Base-by-base conservation (phyloP, 176 grass and related monocot species). In the Chloris gayana region DNA sequence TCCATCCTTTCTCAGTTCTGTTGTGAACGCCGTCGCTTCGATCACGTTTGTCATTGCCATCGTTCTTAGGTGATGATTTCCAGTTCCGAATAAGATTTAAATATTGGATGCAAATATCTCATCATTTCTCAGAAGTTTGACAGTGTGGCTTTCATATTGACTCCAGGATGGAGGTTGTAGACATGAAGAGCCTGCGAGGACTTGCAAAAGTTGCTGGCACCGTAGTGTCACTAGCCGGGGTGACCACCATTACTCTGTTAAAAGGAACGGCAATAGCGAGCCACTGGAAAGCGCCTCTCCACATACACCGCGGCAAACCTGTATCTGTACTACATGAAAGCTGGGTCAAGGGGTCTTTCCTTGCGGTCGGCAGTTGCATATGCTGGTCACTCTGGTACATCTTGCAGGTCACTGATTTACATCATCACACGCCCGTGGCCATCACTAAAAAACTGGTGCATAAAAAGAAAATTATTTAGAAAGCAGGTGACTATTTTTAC, bases 211-310 rank as follows among this genome's bases (percentile, higher is more conserved):
- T 92, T 46, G 69, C 89, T 0, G 95, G 92, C 4, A 95, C 95
- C 0, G 58, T 87, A 37, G 71, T 91, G 41, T 98, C 92, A 1
- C 80, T 98, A 30, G 90, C 85, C 3, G 92, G 95, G 4, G 95
- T 91, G 45, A 98, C 92, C 75, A 84, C 81, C 73, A 98, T 98
- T 90, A 98, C 95, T 29, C 51, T 98, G n/a, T 98, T 93, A 74
- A 98, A 93, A 67, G 95, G 92, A 3, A 74, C 92, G 13, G 78
- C 80, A 22, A 49, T 89, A n/a, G 58, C 26, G 61, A 91, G 76
- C 75, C 73, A 80, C 2, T 89, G 88, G 95, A 87, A 24, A 18
- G 84, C 90, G 38, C 79, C 88, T 13, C 64, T 94, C n/a, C 81
- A 65, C 65, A 88, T 92, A 39, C 78, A 70, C 38, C 17, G 38